A percentile compares a stretch with the other conserved stretches of the same genome.
phyloP scores from a whole-genome alignment of 1,284 basidiomycete genomes.

The Boletellus deceptivus region DNA sequence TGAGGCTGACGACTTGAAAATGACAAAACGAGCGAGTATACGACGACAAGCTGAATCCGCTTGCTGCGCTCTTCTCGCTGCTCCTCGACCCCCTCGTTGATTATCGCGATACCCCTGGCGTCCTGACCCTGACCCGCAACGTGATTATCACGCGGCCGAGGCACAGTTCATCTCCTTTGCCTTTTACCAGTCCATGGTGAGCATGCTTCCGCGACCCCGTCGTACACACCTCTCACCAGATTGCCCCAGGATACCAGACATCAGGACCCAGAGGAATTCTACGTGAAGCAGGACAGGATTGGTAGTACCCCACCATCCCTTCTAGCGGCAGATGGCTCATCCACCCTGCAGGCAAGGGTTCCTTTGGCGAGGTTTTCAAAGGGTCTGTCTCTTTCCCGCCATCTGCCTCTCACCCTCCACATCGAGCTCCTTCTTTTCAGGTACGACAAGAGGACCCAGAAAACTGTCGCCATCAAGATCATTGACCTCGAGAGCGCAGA shows the following conservation, averaged over 20 bases:
- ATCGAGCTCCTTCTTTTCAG: conserved; percentile 38
- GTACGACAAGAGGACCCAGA: conserved; percentile 89
- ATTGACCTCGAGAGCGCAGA: conserved; percentile 98
- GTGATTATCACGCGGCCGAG: conserved; percentile 18
- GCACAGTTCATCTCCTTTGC: conserved; percentile 1
- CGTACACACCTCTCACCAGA: conserved; percentile 9
- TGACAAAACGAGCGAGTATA: conserved; percentile 30
- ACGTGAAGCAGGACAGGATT: conserved; percentile 95
- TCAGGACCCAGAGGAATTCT: conserved; percentile 91
- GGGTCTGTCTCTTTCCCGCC: conserved; percentile 54
- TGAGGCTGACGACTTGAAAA: conserved; percentile 31
- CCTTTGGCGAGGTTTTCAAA: conserved; percentile 97
- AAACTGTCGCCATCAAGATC: conserved; percentile 97
- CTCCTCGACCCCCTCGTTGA: conserved; percentile 7
- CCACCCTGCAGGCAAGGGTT: conserved; percentile 76
- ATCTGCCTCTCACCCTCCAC: neutral
- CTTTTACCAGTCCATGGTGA: conserved; percentile 22
- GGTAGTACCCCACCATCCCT: conserved; percentile 50
- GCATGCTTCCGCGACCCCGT: neutral
- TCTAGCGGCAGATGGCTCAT: conserved; percentile 14
- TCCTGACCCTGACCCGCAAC: conserved; percentile 7
- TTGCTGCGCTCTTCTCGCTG: conserved; percentile 2
- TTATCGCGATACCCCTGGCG: conserved; percentile 4
- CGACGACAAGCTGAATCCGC: conserved; percentile 13
- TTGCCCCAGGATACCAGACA: conserved; percentile 56